These are phyloP conservation scores for Cercospora zeina DNA, from an alignment of 2,329 filamentous ascomycete species.

Conservation along the genomic window DNA sequence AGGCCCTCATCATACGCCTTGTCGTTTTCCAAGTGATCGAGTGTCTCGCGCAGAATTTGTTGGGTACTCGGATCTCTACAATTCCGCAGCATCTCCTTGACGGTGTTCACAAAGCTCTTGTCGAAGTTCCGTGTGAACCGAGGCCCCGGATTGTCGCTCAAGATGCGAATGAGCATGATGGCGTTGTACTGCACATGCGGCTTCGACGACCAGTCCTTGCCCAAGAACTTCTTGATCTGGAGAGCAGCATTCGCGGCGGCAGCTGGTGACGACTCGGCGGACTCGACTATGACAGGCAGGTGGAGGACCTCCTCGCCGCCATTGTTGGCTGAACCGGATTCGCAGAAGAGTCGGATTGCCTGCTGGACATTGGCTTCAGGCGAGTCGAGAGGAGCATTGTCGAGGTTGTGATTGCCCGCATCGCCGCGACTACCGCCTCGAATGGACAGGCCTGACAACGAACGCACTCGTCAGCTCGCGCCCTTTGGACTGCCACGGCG, in stretches of 20 bases:
- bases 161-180: constrained; percentile 90
- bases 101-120: constrained; percentile 73
- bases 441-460: constrained; percentile 7
- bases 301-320: constrained; percentile 84
- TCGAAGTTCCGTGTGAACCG: constrained; percentile 92
- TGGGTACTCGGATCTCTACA: constrained; percentile 73
- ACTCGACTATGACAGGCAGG: constrained; percentile 89
- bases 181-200: constrained; percentile 89
- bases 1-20: constrained; percentile 75
- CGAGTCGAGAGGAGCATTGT: constrained; percentile 46
- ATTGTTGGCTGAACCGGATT: constrained; percentile 61
- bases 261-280: constrained; percentile 84
- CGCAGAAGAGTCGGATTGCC: constrained; percentile 76
- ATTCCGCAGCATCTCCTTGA: constrained; percentile 72
- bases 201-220: constrained; percentile 60
- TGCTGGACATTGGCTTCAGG: constrained; percentile 67
- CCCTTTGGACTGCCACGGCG: background rate
- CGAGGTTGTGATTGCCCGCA: constrained; percentile 18
- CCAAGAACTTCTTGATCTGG: constrained; percentile 78
- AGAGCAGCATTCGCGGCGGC: constrained; percentile 80
- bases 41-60: constrained; percentile 82
- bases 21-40: constrained; percentile 73
- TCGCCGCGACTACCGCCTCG: constrained; percentile 12
- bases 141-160: constrained; percentile 85
- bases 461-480: constrained; percentile 14